Evolutionary conservation across 1,139 yeast species (phyloP).

Genomic region (Taphrina communis): DNA sequence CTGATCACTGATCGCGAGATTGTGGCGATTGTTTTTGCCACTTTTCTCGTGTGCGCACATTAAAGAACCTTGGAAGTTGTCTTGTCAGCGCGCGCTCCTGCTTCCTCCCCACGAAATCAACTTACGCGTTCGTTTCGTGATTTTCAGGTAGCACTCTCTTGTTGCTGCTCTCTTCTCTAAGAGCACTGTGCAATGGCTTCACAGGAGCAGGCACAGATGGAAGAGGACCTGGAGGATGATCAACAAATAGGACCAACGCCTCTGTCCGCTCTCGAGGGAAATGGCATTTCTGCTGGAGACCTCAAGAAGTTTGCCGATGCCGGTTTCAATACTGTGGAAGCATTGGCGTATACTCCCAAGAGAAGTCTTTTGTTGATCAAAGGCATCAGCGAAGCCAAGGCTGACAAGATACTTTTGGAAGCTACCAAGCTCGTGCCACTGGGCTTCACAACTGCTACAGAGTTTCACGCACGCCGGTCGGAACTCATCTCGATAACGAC

Average conservation of each 20-base stretch:
- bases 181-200: background rate
- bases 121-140: constrained; percentile 18
- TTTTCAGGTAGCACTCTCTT: no score
- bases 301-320: constrained; percentile 78
- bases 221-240: constrained; percentile 42
- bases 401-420: constrained; percentile 79
- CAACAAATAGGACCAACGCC: constrained; percentile 47
- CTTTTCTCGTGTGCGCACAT: background rate
- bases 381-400: constrained; percentile 95
- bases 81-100: background rate
- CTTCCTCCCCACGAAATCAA: constrained; percentile 5
- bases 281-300: constrained; percentile 83
- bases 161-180: no score
- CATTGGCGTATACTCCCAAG: constrained; percentile 57
- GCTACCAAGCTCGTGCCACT: constrained; percentile 89
- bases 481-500: constrained; percentile 92
- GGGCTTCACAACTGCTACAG: constrained; percentile 98
- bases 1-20: constrained; percentile 5
- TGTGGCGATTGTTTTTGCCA: constrained; percentile 8
- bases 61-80: no score
- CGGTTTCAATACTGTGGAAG: constrained; percentile 57
- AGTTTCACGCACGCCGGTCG: constrained; percentile 85
- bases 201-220: constrained; percentile 15
- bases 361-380: constrained; percentile 76
- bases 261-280: constrained; percentile 57